Base-by-base conservation (phyloP, 2,329 filamentous ascomycete genomes). In the Monilinia fructigena region DNA sequence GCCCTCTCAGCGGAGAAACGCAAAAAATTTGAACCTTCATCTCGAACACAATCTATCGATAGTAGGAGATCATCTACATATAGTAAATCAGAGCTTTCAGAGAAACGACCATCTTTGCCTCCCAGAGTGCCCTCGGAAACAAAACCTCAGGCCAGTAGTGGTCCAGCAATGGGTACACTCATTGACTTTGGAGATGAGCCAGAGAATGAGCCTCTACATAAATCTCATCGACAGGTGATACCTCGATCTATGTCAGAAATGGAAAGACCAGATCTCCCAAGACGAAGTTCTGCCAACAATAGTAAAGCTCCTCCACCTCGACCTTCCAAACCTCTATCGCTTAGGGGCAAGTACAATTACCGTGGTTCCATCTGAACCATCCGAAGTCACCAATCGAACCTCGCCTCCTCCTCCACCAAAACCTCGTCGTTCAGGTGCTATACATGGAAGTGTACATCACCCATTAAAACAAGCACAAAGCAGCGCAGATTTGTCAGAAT, bases 101-200 rank as follows among this genome's bases (percentile, higher is more conserved):
- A 72, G 65, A 59, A 67, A 20, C 71, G 73, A 40, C 75, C 75
- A 42, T 48, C 64, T 40, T 68, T 75, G 16, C 75, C 74, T 40
- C 70, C 70, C 10, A 70, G 75, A 58, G 54, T 68, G 26, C 59
- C 40, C 10, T 70, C 74, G 20, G 74, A 76, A 63, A 66, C 64
- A 11, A 68, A 60, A 52, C 64, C 65, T 31, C 70, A 74, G 77
- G 14, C 80, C 78, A 12, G 73, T 75, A n/a, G 61, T 67, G 75
- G 74, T 1, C 76, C 74, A 35, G 66, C 66, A 16, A 85, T 84
- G 79, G 86, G 84, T 1, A 84, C 82, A 6, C 74, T 89, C 50
- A 88, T 89, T 40, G 86, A 89, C 73, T 79, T 89, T 45, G 83
- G 82, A 0, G 83, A 85, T 18, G 82, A 86, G 63, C 80, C 83